These are phyloP conservation scores for Nidula microcarpa DNA, from an alignment of 768 basidiomycete genomes.

Conservation along the genomic window DNA sequence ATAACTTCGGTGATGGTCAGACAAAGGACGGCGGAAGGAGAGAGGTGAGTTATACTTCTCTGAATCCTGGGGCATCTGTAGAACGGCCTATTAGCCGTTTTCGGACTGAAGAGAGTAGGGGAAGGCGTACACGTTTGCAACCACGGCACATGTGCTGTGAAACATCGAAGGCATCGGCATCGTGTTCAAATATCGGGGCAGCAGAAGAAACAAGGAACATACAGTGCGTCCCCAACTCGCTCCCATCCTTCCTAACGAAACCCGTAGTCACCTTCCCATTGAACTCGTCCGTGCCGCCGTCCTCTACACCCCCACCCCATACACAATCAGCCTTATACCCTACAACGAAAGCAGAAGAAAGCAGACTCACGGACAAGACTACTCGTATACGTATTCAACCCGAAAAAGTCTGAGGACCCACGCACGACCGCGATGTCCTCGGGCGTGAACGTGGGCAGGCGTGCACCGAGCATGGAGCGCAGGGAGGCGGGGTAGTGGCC, in stretches of 20 bases:
- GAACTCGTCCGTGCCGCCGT: conserved; percentile 54
- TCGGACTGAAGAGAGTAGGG: not conserved
- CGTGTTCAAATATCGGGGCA: not conserved
- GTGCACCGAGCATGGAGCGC: conserved; percentile 42
- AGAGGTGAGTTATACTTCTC: conserved; percentile 26
- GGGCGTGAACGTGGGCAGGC: conserved; percentile 50
- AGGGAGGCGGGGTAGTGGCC: conserved; percentile 60
- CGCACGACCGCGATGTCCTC: conserved; percentile 55
- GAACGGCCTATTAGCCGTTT: not conserved
- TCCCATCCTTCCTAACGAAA: conserved; percentile 53
- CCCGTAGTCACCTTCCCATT: conserved; percentile 51
- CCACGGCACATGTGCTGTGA: conserved; percentile 56
- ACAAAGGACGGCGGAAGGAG: too few relatives aligned
- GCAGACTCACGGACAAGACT: conserved; percentile 49
- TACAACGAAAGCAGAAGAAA: not conserved
- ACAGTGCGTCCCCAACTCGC: conserved; percentile 58
- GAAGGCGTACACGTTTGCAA: conserved; percentile 47
- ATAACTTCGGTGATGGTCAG: conserved; percentile 26
- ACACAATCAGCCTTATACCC: not conserved
- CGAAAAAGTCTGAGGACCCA: conserved; percentile 66
- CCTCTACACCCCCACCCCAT: conserved; percentile 27
- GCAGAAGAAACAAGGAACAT: conserved; percentile 5
- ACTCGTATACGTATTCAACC: conserved; percentile 64
- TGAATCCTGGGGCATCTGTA: conserved; percentile 57
- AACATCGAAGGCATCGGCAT: not conserved